Base-by-base conservation (phyloP, 208 protist species). In the Acanthamoeba sp. region DNA sequence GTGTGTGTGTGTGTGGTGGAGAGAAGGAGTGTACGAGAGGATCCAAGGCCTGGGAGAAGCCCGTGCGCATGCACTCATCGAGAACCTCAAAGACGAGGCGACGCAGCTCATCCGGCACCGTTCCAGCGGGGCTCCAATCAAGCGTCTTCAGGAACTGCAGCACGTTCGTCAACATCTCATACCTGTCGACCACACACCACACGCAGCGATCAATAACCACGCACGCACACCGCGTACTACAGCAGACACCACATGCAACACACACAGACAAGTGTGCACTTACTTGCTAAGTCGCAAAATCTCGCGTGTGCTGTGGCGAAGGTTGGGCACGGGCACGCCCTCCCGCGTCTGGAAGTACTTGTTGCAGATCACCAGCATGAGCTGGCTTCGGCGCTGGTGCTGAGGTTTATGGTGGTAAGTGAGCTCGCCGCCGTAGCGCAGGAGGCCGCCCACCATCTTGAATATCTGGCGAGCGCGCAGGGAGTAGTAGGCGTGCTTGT, bases 381-480 rank as follows among this genome's bases (percentile, higher is more conserved):
- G 55, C 20, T 62, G 55, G 55, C 55, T 22, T 6, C 5, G 24
- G 16, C 10, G 24, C n/a, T 69, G 62, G 24, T 27, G 62, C 29
- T 69, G 62, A 22, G 18, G 62, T 10, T 69, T 10, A 20, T 6
- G n/a, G 5, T 76, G 66, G 66, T 84, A 52, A 5, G n/a, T 29
- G 40, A 84, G 42, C 40, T 22, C 73, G 36, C 73, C 73, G 42
- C 73, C 73, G 73, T 84, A 84, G 73, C 73, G 73, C 27, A 84
- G 16, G 36, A 84, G 73, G 36, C 73, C 40, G 38, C 73, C 73
- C 16, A 84, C 16, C 73, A 84, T 84, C 73, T 84, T 84, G 73
- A 34, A 84, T 34, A 84, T 24, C 73, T 84, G 73, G 12, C 73
- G 73, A 24, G 73, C 73, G 42, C 38, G 73, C 38, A 24, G 73